Percentiles rank a stretch among this genome's conserved stretches.
Evolutionary conservation across 441 rosid species (phyloP).

Genomic region (Erysimum pusillum): DNA sequence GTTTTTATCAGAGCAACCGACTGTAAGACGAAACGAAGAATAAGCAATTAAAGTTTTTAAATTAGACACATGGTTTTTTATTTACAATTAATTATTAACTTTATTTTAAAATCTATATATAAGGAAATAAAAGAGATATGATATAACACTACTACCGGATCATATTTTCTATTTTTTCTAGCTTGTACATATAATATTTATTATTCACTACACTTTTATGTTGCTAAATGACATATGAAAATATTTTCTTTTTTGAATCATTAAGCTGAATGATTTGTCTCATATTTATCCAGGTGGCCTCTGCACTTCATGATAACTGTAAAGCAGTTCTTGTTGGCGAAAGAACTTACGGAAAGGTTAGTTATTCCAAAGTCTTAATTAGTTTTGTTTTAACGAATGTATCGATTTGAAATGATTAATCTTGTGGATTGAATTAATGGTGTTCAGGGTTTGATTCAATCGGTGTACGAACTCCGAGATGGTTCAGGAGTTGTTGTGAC

Average conservation of each 20-base stretch:
- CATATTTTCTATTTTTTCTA: too few relatives aligned
- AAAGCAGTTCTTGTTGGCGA: conserved; percentile 95
- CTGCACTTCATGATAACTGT: conserved; percentile 96
- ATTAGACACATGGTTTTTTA: too few relatives aligned
- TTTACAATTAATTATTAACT: too few relatives aligned
- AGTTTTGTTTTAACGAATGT: neutral
- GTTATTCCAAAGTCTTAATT: neutral
- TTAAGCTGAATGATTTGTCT: neutral
- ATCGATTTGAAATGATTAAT: neutral
- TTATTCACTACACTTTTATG: too few relatives aligned
- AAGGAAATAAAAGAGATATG: too few relatives aligned
- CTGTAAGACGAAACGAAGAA: too few relatives aligned
- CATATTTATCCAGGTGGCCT: conserved; percentile 75
- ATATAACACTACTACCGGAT: too few relatives aligned
- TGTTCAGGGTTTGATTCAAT: conserved; percentile 85
- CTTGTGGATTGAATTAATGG: neutral
- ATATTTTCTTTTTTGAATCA: conserved; percentile 12
- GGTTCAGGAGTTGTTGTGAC: conserved; percentile 94
- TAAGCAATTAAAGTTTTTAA: too few relatives aligned
- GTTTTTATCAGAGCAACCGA: too few relatives aligned
- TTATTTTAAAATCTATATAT: too few relatives aligned
- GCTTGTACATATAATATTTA: too few relatives aligned
- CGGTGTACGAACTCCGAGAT: conserved; percentile 88
- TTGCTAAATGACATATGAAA: too few relatives aligned
- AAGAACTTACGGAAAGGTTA: conserved; percentile 90